Evolutionary conservation across 2,329 filamentous ascomycete species (phyloP).

Genomic region (Cercospora sp.): DNA sequence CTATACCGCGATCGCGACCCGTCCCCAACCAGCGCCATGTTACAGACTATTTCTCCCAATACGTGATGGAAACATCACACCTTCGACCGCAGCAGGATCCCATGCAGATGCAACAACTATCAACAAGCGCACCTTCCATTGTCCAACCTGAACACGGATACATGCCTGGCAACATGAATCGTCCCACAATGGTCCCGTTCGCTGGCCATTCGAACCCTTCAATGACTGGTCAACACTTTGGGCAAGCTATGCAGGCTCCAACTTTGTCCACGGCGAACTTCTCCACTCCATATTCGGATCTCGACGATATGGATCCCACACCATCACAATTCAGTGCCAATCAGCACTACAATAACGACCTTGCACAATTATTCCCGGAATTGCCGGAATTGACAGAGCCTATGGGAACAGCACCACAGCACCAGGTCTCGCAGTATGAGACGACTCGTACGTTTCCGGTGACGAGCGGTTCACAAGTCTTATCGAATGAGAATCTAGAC

Average conservation of each 20-base stretch:
- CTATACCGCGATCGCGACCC: constrained; percentile 4
- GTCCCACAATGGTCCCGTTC: background rate
- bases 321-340: background rate
- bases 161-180: background rate
- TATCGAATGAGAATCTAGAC: constrained; percentile 14
- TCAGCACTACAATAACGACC: background rate
- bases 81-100: background rate
- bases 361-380: constrained; percentile 18
- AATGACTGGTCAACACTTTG: background rate
- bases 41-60: constrained; percentile 1
- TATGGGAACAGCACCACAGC: background rate
- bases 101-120: background rate
- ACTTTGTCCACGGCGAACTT: background rate
- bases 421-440: background rate
- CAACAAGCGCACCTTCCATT: background rate
- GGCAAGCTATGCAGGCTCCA: background rate
- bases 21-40: background rate
- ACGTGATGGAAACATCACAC: background rate
- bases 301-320: background rate
- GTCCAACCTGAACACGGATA: background rate
- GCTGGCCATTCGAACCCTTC: background rate
- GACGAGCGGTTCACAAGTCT: constrained; percentile 8
- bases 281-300: background rate
- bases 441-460: background rate
- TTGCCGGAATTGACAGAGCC: background rate